Evolutionary conservation across 306 rosid genomes (phyloP), one percentile per base, ranked within the genome.

Genomic region (Alnus glutinosa): DNA sequence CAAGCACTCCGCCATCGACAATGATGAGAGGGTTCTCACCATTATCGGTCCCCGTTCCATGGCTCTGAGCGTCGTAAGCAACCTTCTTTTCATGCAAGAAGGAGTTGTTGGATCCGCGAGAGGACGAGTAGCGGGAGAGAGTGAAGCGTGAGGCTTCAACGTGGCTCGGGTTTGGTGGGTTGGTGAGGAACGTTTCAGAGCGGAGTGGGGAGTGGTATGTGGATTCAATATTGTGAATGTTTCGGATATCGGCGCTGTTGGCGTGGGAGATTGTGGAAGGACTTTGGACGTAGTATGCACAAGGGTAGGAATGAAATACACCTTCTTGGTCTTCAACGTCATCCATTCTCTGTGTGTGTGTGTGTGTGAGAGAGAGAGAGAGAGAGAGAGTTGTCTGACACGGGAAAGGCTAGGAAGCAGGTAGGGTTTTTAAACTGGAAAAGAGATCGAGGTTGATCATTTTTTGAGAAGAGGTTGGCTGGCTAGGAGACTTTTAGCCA

Each of bases 231-330:
- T 64, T 88, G 73, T 76, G 5, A 6, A 42, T 70, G 86, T 79
- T 87, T 30, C 87, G 80, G 42, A 75, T 77, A 13, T 87, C 90
- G 1, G 87, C 49, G 54, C 89, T 89, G 78, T 92, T 87, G 63
- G 90, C 89, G 8, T 88, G 94, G 80, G 97, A 93, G 61, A 90
- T 3, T 34, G 90, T 87, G 77, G 97, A 89, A 11, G 98, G 98
- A 86, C 98, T 92, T 76, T 89, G 97, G 3, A 94, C 98, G 73
- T 82, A 92, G 85, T 94, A 91, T 8, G 89, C 80, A 37, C 88
- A 90, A 3, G 91, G 92, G 80, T 92, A 92, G 5, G 94, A 51
- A 80, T 79, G 89, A 32, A 87, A 77, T 15, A 87, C 70, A 72
- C 77, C 79, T 7, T 89, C 97, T 61, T 89, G 89, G n/a, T 94